phyloP scores from a whole-genome alignment of 2,329 filamentous ascomycete genomes.

The Grosmannia penicillata region DNA sequence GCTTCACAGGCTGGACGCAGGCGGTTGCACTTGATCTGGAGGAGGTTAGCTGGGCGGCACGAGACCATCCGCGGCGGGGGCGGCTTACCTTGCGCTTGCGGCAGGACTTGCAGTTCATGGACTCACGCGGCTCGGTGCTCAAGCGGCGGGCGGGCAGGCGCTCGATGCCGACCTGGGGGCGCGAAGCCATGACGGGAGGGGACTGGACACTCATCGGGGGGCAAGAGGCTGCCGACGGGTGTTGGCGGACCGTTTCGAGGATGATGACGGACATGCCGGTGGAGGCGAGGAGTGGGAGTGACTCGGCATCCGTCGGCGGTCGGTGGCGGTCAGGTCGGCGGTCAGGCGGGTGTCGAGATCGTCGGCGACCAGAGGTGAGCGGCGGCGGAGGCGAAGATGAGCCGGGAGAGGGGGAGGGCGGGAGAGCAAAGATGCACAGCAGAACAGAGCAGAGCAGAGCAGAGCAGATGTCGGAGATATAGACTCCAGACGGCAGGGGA shows the following conservation, averaged over 20 bases:
- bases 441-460: no score
- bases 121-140: constrained; percentile 66
- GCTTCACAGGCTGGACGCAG: constrained; percentile 74
- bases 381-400: no score
- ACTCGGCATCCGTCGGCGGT: no score
- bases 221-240: constrained; percentile 24
- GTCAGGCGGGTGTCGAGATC: no score
- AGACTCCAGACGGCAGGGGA: no score
- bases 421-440: no score
- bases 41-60: background rate
- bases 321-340: no score
- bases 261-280: constrained; percentile 25
- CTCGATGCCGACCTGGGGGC: constrained; percentile 70
- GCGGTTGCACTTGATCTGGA: constrained; percentile 81
- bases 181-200: constrained; percentile 48
- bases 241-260: no score
- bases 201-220: constrained; percentile 25
- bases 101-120: constrained; percentile 94
- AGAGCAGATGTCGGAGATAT: no score
- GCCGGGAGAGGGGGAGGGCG: no score
- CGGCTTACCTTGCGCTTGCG: constrained; percentile 71
- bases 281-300: no score
- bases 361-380: no score
- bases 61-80: background rate
- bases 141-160: constrained; percentile 56